Evolutionary conservation across 768 basidiomycete species (phyloP), one percentile per base, ranked within the genome.

Genomic region (Lactifluus piperatus): DNA sequence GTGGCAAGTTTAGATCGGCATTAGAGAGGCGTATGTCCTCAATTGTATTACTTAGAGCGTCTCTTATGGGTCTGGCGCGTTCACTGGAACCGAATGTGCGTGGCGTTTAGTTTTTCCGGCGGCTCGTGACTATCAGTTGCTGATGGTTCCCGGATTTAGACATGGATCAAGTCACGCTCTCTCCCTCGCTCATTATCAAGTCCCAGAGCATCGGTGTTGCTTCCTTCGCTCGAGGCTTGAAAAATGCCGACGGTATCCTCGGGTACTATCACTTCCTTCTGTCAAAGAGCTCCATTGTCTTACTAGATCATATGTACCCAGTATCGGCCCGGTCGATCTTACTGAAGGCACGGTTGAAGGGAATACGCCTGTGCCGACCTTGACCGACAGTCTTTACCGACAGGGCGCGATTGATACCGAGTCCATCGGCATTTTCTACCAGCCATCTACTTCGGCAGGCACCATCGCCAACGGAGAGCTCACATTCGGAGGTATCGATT

Each of bases 311-410:
- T 27, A 13, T 20, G 16, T 52, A n/a, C 14, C 18, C 44, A 78
- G 76, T 18, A 74, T 81, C 29, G 81, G 81, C 16, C 80, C 81
- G 26, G 75, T 74, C 2, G 76, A 81, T 66, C 72, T 81, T 37
- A 81, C 78, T 18, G 30, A 65, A 53, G 71, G 71, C 65, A 80
- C 77, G n/a, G 77, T 81, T 37, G 69, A 69, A 3, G 68, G 70
- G 53, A 71, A 69, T 10, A 45, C 66, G 2, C 66, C 68, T 20
- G 75, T 81, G 22, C 78, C 81, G 9, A 83, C 82, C 11, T 77
- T 84, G 18, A 80, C 77, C n/a, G 78, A 83, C 70, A 84, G 79
- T 68, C 74, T 83, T 13, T 79, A 73, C 68, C 36, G 69, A 10
- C 74, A 81, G 65, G 77, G 78, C 10, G 69, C 68, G 3, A 83